Conservation (phyloP, 2,329 filamentous ascomycete species). For the Taxawa tesnikishii region DNA sequence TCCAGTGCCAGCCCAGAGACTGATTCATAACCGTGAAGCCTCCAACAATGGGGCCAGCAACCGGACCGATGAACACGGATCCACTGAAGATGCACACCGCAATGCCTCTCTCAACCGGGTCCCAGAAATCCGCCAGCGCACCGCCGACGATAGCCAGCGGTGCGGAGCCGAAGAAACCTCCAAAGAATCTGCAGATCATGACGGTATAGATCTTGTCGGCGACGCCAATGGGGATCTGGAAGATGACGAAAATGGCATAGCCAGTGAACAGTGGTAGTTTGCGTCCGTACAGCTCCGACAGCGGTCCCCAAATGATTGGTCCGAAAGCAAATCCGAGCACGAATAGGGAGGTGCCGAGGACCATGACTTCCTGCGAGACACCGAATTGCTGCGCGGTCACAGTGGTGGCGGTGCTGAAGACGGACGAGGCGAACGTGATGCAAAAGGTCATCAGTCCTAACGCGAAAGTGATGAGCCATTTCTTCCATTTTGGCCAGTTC, state of each 20-base stretch:
- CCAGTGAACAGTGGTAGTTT: constrained; percentile 38
- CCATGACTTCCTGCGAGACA: constrained; percentile 12
- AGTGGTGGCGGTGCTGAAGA: constrained; percentile 13
- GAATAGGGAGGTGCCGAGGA: constrained; percentile 17
- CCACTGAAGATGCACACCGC: constrained; percentile 35
- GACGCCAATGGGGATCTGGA: constrained; percentile 43
- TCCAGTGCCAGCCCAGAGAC: constrained; percentile 45
- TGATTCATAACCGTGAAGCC: constrained; percentile 30
- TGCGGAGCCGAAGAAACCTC: constrained; percentile 40
- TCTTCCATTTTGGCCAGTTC: constrained; percentile 17
- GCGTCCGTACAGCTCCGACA: constrained; percentile 47
- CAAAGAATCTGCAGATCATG: constrained; percentile 42
- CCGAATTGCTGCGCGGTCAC: constrained; percentile 11
- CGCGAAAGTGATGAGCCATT: constrained; percentile 17
- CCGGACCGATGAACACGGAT: constrained; percentile 34
- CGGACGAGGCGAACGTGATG: constrained; percentile 50
- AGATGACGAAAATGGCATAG: constrained; percentile 38
- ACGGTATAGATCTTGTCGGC: constrained; percentile 43
- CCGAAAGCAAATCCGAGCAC: constrained; percentile 17
- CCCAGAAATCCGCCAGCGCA: constrained; percentile 15
- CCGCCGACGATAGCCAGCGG: constrained; percentile 36
- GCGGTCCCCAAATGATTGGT: constrained; percentile 32
- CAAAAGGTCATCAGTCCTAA: constrained; percentile 56
- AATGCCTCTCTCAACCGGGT: constrained; percentile 28
- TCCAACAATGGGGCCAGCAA: constrained; percentile 36